Evolutionary conservation across 2,329 filamentous ascomycete species (phyloP).

Genomic region (Botrytis fragariae): DNA sequence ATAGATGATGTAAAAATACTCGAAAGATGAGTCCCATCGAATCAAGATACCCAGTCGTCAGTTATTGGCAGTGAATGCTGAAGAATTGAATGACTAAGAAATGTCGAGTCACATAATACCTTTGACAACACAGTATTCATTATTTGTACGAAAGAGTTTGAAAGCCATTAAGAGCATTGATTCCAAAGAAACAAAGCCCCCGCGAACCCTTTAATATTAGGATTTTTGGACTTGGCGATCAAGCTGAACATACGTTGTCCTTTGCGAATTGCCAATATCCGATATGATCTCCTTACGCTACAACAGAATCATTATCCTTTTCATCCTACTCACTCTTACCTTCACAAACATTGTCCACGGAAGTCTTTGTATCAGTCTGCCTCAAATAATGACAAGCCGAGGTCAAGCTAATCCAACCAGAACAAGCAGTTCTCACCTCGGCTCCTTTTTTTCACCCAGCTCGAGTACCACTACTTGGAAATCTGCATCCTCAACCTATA

Average conservation of each 20-base stretch:
- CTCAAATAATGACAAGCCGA: background rate
- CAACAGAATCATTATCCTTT: background rate
- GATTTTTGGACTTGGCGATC: no score
- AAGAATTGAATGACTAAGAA: background rate
- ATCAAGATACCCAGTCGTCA: accelerated
- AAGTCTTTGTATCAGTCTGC: background rate
- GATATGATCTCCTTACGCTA: background rate
- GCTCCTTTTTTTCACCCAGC: background rate
- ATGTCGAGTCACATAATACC: background rate
- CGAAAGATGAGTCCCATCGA: background rate
- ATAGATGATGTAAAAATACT: accelerated
- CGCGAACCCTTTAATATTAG: background rate
- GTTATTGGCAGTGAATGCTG: background rate
- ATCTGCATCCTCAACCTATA: background rate
- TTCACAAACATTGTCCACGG: background rate
- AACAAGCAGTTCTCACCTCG: background rate
- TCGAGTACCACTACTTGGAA: background rate
- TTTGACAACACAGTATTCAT: background rate
- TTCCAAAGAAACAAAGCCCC: background rate
- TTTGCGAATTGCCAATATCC: background rate
- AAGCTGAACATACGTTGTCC: accelerated
- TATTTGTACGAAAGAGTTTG: background rate
- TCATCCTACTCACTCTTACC: background rate
- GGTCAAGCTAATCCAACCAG: background rate
- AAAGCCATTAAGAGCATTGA: background rate